A percentile compares a stretch with the other conserved stretches of the same genome.
Evolutionary conservation across 2,329 filamentous ascomycete species (phyloP).

Genomic region (Pyrenochaeta sp.): DNA sequence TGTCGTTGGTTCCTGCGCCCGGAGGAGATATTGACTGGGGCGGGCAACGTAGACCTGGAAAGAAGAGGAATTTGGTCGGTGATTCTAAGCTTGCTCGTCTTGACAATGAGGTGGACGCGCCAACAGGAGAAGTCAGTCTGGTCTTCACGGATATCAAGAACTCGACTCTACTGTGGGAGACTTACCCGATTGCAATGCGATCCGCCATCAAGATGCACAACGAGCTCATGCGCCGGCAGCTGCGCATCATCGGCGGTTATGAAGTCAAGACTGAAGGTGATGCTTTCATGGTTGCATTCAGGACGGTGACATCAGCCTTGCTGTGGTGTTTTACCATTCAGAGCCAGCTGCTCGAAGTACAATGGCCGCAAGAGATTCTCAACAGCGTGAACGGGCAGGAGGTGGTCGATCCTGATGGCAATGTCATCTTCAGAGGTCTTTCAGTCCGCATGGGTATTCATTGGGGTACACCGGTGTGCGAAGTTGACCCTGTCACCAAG

Average conservation of each 20-base stretch:
- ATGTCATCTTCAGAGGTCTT: slow-evolving; percentile 89
- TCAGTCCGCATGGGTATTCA: slow-evolving; percentile 98
- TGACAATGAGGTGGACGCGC: slow-evolving; percentile 89
- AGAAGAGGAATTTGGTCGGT: slow-evolving; percentile 67
- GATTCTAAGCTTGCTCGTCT: slow-evolving; percentile 89
- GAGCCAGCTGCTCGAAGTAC: slow-evolving; percentile 82
- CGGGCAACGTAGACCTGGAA: slow-evolving; percentile 66
- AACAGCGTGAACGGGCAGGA: slow-evolving; percentile 86
- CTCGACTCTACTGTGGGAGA: slow-evolving; percentile 95
- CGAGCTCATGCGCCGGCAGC: slow-evolving; percentile 91
- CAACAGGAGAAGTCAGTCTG: slow-evolving; percentile 88
- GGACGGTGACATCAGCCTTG: slow-evolving; percentile 91
- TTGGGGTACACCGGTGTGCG: slow-evolving; percentile 92
- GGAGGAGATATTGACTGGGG: slow-evolving; percentile 76
- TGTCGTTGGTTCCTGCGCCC: slow-evolving; percentile 79
- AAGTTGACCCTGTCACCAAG: slow-evolving; percentile 93
- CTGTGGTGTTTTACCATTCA: slow-evolving; percentile 98
- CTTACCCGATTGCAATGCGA: slow-evolving; percentile 92
- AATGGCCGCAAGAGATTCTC: slow-evolving; percentile 93
- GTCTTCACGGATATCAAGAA: slow-evolving; percentile 99
- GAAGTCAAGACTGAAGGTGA: slow-evolving; percentile 99
- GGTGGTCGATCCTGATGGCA: slow-evolving; percentile 81
- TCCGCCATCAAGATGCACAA: slow-evolving; percentile 98
- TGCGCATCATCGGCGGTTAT: slow-evolving; percentile 93
- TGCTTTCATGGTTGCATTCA: slow-evolving; percentile 99